Evolutionary conservation across 192 early-diverging fungal genomes (phyloP).

Genomic region (Thoreauomyces humboldtii): DNA sequence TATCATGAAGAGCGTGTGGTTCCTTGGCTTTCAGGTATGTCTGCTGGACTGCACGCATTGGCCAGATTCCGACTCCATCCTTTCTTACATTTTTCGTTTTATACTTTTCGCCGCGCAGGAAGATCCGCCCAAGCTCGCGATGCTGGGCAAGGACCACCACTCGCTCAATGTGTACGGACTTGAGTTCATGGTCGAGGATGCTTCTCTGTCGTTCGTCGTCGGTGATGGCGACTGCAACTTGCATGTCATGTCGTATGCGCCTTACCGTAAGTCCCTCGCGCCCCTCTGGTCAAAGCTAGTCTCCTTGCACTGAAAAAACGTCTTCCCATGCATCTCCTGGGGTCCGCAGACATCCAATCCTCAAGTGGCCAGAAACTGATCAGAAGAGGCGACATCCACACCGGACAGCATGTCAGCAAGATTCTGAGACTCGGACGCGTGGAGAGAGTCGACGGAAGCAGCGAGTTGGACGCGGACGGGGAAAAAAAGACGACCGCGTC

Average conservation of each 20-base stretch:
- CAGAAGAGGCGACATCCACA: conserved; percentile 83
- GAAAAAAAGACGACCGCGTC: no score
- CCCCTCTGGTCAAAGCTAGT: neutral
- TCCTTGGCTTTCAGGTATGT: conserved; percentile 84
- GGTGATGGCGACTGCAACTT: conserved; percentile 82
- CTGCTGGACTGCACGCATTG: no score
- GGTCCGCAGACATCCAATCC: conserved; percentile 74
- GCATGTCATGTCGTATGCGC: conserved; percentile 80
- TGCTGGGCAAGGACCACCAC: conserved; percentile 88
- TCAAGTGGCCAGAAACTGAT: conserved; percentile 85
- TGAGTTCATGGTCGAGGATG: conserved; percentile 79
- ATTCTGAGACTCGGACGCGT: conserved; percentile 60
- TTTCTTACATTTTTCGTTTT: no score
- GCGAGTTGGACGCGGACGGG: no score
- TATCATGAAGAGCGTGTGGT: conserved; percentile 80
- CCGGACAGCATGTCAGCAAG: conserved; percentile 71
- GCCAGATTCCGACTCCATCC: no score
- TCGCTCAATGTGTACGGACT: conserved; percentile 69
- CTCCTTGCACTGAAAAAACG: neutral
- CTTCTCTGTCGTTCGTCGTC: conserved; percentile 69
- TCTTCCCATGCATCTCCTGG: neutral
- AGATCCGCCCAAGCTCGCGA: conserved; percentile 82
- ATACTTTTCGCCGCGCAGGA: no score
- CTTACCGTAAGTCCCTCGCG: conserved; percentile 78
- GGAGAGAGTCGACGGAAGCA: no score